Evolutionary conservation across 1,284 basidiomycete genomes (phyloP).

Genomic region (Melampsora americana): DNA sequence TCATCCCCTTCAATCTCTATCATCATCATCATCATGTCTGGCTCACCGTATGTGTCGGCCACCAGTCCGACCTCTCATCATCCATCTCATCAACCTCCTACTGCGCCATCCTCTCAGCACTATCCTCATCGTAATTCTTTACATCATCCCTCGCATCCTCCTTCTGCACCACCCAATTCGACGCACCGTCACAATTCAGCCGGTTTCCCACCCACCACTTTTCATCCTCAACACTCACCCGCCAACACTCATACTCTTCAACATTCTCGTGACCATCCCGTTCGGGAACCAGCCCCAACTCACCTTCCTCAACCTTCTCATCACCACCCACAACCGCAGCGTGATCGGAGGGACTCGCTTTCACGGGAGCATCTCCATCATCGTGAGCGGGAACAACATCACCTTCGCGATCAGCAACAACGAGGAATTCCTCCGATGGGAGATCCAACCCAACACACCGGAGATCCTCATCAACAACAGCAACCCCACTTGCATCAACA

Average conservation of each 20-base stretch:
- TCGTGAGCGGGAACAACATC: conserved; percentile 33
- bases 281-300: neutral
- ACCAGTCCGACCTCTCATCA: conserved; percentile 17
- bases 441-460: too few species aligned
- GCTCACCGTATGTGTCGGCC: neutral
- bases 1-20: neutral
- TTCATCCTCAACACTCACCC: conserved; percentile 7
- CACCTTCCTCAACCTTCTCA: conserved; percentile 20
- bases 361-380: conserved; percentile 32
- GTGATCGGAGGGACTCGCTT: neutral
- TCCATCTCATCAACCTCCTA: neutral
- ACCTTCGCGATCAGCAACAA: conserved; percentile 11
- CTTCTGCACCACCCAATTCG: neutral
- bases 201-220: conserved; percentile 1
- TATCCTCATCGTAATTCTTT: conserved; percentile 18
- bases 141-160: conserved; percentile 20
- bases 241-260: neutral
- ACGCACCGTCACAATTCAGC: neutral
- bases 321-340: conserved; percentile 19
- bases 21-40: neutral
- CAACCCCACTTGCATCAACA: conserved; percentile 7
- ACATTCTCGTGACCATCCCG: neutral
- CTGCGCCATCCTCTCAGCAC: neutral
- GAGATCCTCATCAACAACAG: conserved; percentile 13
- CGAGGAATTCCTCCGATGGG: neutral